Conservation (phyloP, 441 rosid genomes). For the Syzygium malaccense region DNA sequence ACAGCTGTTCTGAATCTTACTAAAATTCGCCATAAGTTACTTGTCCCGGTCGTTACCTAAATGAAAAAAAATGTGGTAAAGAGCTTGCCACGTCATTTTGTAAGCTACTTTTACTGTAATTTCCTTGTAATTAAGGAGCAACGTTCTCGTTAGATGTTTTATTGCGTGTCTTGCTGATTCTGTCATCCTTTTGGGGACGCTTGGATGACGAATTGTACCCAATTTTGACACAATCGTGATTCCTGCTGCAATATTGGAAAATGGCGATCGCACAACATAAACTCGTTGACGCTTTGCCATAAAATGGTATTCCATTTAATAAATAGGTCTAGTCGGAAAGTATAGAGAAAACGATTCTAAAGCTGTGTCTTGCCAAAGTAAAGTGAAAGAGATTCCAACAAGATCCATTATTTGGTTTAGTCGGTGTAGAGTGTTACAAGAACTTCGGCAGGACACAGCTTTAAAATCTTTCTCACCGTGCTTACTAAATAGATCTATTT, state of each 20-base stretch:
- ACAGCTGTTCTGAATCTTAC: not conserved
- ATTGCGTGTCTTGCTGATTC: not conserved
- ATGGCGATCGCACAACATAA: not conserved
- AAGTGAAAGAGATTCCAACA: too few species aligned
- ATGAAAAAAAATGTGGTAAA: not conserved
- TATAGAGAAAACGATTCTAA: too few species aligned
- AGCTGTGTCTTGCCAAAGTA: too few species aligned
- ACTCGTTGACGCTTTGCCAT: not conserved
- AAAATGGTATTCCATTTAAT: not conserved
- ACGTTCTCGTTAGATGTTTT: not conserved
- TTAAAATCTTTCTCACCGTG: too few species aligned
- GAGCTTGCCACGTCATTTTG: not conserved
- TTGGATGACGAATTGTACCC: not conserved
- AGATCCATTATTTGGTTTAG: too few species aligned
- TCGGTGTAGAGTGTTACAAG: too few species aligned
- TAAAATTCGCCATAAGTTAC: not conserved
- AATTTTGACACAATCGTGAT: not conserved
- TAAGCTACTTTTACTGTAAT: not conserved
- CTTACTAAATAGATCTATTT: too few species aligned
- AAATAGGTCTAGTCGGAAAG: too few species aligned
- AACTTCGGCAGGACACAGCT: too few species aligned
- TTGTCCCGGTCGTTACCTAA: not conserved
- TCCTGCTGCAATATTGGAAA: not conserved
- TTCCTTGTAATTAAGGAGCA: not conserved
- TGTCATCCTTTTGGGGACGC: not conserved